Base-by-base conservation (phyloP, 495 filamentous ascomycete species). In the Aspergillus leporis region DNA sequence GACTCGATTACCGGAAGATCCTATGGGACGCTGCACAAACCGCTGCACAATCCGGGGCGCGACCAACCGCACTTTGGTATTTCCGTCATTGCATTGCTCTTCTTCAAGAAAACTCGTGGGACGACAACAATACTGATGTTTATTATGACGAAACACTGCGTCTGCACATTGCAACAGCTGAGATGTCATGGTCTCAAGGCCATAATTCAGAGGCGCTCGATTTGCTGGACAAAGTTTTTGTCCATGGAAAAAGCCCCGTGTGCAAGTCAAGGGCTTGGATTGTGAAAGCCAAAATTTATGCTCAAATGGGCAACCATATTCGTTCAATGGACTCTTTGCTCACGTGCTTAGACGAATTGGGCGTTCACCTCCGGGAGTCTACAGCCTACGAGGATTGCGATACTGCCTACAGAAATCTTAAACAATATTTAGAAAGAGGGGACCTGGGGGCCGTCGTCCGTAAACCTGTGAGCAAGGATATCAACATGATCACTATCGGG, bases 141-240 rank as follows among this genome's bases (percentile, higher is more conserved):
- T 86, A 85, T 55, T 95, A 95, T 62, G 84, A 91, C n/a, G 91
- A 96, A 71, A 94, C 90, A 0, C 74, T 93, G 47, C 81, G 85
- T 52, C 72, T 95, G 14, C 85, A 88, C 65, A 84, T 87, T 10
- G 82, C 87, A 59, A 83, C 90, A 4, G 89, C 91, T n/a, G 91
- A 95, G 69, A 90, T 88, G 70, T 83, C 87, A 60, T 88, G 88
- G 70, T 91, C 88, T 60, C 87, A 90, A 77, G 86, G 83, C 3
- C 81, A 88, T 30, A 82, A 83, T 60, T 69, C 78, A 16, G 80
- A 86, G 53, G 89, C 90, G 53, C 80, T 87, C 28, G 72, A 74
- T 14, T 72, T 92, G 28, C 81, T 95, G 4, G 70, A 83, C 49
- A 78, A 78, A 9, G 82, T 91, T 7, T 87, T 93, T 61, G 63